Base-by-base conservation (phyloP, 768 basidiomycete species). In the Basidioascus undulatus region DNA sequence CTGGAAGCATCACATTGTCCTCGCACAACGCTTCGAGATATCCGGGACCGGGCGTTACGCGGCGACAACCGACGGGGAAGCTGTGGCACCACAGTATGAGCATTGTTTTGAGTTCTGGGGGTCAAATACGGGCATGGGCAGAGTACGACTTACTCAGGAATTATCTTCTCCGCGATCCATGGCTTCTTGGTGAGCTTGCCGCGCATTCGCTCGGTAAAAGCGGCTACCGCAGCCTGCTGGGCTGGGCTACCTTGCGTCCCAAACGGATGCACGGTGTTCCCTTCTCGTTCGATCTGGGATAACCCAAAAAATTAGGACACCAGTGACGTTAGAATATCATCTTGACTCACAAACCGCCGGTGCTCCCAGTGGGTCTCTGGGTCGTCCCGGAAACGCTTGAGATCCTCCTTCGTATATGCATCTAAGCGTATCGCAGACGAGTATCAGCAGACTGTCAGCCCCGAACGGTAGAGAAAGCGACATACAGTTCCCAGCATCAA, bases 41-140 rank as follows among this genome's bases (percentile, higher is more conserved):
- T 6, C 74, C 72, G 9, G 70, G 70, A 0, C 72, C 74, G 2
- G 72, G 71, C 0, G 74, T 76, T 36, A 74, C 54, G 39, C 74
- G 62, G 21, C 72, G 62, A 55, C 72, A 76, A 5, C 59, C 63
- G 13, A 72, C 65, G 5, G 65, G 58, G 47, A 73, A 75, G 35
- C 12, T 66, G 58, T 11, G 73, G 71, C 20, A 72, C 60, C n/a
- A 73, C 7, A 15, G 21, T 27, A 44, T 35, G 20, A 44, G 24
- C 20, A 12, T 31, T 37, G 41, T 39, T 30, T n/a, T n/a, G n/a
- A n/a, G n/a, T n/a, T n/a, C n/a, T n/a, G n/a, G n/a, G n/a, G n/a
- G n/a, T n/a, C 28, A 15, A 44, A 30, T 30, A 32, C 30, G 30
- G 19, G 12, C 44, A 24, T 37, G 32, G 19, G 15, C 36, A 31